Base-by-base conservation (phyloP, 352 stramenopile genomes). In the Phytophthora idaei region DNA sequence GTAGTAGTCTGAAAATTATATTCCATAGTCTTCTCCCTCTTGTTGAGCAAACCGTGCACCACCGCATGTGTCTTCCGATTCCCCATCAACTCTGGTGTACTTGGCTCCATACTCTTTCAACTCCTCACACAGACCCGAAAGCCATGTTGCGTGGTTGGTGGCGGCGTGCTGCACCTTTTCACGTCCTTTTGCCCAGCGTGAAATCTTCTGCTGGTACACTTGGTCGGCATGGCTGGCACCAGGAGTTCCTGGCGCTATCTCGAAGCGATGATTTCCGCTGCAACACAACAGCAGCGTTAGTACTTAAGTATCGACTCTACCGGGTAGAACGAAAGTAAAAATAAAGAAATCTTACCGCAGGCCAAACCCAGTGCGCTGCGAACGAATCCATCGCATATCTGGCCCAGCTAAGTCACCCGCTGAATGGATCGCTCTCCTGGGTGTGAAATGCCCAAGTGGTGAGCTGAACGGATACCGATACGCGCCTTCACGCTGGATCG, bases 71-170 rank as follows among this genome's bases (percentile, higher is more conserved):
- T 49, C 44, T 34, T 57, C 46, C 4, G 15, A 21, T 21, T 21
- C 21, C 0, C 21, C 21, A 21, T 21, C 60, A 12, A 63, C 52
- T 31, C 60, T 39, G 2, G 42, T 75, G 69, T 81, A 82, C 45
- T 81, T 85, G 32, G 74, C 73, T 37, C 78, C 81, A 61, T 92
- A 90, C 54, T 83, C 76, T 47, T 81, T 78, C 39, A 90, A 58
- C 57, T 92, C 83, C 21, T 87, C 66, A 56, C 81, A 89, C n/a
- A 90, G 73, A 59, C 59, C 74, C 1, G 77, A 78, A n/a, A 89
- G 69, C 83, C 80, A 91, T 31, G 73, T 77, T 3, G 83, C 78
- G 46, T 89, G 83, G 46, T 61, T 75, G 7, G 80, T 89, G 52
- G 83, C 83, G 3, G 80, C 80, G 44, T 88, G 72, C 31, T 91